Evolutionary conservation across 495 filamentous ascomycete species (phyloP), one percentile per base, ranked within the genome.

Genomic region (Xylaria grammica): DNA sequence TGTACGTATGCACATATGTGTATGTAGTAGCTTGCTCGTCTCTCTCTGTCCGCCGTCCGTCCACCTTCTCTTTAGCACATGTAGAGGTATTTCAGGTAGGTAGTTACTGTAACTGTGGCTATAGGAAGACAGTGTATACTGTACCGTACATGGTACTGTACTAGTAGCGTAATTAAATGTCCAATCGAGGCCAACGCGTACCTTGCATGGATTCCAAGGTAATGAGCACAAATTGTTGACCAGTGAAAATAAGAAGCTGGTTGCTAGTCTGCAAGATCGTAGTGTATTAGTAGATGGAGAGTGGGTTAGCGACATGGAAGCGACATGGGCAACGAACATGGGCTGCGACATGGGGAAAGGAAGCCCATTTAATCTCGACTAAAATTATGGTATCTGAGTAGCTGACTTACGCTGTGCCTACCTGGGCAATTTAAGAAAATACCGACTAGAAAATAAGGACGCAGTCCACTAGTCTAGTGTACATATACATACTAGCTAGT

Each of bases 231-330:
- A 24, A 13, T n/a, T 48, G 19, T 30, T 38, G 29, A 50, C 26
- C 42, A 60, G 46, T 60, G 20, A 45, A 6, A 38, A 38, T 19
- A 0, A 22, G 45, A 50, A 24, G 19, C 6, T 13, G 10, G 36
- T 58, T 58, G 36, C 38, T 26, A 11, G 24, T 50, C 30, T 60
- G 13, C 30, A 48, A 60, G 57, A 60, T 60, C 44, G n/a, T 36
- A 30, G 6, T 50, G 44, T 34, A 19, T 48, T 48, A 45, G 40
- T 17, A 42, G 40, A 36, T 36, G 34, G 34, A 11, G n/a, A 36
- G 50, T 36, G 50, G 40, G 17, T 34, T 40, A 56, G 6, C 13
- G 34, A 56, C 32, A 42, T 56, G 53, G 53, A n/a, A n/a, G n/a
- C n/a, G n/a, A n/a, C n/a, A n/a, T n/a, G n/a, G n/a, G n/a, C n/a